These are phyloP conservation scores for Dentipellis sp. DNA, from an alignment of 768 basidiomycete species.

Conservation along the genomic window DNA sequence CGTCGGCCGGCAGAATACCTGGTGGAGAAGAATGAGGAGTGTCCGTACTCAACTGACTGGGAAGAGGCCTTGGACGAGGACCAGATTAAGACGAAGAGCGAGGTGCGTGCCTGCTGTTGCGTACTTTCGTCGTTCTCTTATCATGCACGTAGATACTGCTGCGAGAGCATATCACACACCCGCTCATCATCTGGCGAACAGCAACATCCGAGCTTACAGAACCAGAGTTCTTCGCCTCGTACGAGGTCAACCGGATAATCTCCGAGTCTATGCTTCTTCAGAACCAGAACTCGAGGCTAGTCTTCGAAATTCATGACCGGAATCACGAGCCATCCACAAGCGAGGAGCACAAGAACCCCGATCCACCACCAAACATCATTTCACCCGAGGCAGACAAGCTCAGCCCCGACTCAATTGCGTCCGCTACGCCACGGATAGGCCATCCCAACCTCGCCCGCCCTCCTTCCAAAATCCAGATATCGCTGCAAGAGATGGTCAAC, in stretches of 20 bases:
- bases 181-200: constrained; percentile 12
- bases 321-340: neutral
- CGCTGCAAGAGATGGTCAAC: constrained; percentile 68
- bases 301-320: neutral
- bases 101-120: constrained; percentile 34
- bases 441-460: constrained; percentile 8
- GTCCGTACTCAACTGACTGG: constrained; percentile 68
- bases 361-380: neutral
- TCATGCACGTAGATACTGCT: constrained; percentile 6
- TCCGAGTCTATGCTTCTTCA: constrained; percentile 12
- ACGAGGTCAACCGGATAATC: constrained; percentile 9
- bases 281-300: constrained; percentile 8
- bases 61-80: constrained; percentile 56
- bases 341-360: neutral
- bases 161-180: constrained; percentile 10
- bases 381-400: neutral
- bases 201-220: constrained; percentile 8
- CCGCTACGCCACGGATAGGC: neutral
- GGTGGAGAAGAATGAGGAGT: constrained; percentile 34
- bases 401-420: neutral
- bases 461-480: constrained; percentile 27
- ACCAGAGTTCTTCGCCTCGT: constrained; percentile 6
- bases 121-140: neutral
- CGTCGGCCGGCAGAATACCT: constrained; percentile 62
- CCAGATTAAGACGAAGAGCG: constrained; percentile 61